phyloP scores from a whole-genome alignment of 2,329 filamentous ascomycete genomes.

The Venturia pyrina region DNA sequence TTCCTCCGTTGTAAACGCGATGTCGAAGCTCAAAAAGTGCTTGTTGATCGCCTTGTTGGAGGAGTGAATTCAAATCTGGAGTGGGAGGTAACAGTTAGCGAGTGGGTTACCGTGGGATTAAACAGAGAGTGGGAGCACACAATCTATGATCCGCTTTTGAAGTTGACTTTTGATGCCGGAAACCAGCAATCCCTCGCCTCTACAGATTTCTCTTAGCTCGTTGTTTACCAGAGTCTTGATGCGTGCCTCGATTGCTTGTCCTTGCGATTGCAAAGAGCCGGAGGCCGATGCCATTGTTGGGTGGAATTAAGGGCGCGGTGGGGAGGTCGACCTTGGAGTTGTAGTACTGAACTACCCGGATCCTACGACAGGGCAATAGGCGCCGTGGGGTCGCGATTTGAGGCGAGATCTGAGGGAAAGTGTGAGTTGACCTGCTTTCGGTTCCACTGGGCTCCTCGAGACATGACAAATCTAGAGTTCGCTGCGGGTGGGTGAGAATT shows the following conservation, averaged over 20 bases:
- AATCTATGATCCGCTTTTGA: slow-evolving; percentile 64
- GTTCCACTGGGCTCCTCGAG: neutral
- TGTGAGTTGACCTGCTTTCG: neutral
- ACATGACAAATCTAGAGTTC: neutral
- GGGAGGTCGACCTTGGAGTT: too few species aligned
- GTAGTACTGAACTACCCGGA: neutral
- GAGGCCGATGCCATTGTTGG: slow-evolving; percentile 27
- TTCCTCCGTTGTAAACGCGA: slow-evolving; percentile 3
- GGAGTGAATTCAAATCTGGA: slow-evolving; percentile 1
- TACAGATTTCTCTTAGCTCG: slow-evolving; percentile 68
- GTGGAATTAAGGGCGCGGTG: neutral
- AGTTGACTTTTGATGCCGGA: slow-evolving; percentile 79
- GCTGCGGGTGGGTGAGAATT: neutral
- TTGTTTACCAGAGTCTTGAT: slow-evolving; percentile 49
- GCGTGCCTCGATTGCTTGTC: slow-evolving; percentile 23
- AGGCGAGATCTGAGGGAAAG: neutral
- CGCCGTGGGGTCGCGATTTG: too few species aligned
- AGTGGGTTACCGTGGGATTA: neutral
- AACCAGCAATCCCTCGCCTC: slow-evolving; percentile 61
- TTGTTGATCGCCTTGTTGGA: slow-evolving; percentile 2
- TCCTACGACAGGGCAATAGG: neutral
- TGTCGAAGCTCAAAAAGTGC: neutral
- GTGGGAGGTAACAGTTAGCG: neutral
- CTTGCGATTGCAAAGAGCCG: slow-evolving; percentile 30
- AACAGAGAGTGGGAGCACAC: slow-evolving; percentile 43